Evolutionary conservation across 192 early-diverging fungal genomes (phyloP).

Genomic region (Mortierella antarctica): DNA sequence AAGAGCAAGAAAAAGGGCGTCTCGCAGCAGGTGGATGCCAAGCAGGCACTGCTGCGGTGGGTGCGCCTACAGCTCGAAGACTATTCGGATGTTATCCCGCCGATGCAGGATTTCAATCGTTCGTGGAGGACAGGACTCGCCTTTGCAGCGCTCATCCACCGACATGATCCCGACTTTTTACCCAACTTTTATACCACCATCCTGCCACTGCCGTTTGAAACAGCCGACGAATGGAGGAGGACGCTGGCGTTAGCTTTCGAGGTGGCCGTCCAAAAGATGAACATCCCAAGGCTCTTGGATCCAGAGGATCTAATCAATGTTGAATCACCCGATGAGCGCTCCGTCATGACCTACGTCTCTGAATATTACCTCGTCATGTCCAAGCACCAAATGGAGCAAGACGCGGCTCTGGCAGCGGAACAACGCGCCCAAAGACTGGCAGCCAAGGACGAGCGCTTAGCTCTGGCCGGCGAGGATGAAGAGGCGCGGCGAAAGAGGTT

Average conservation of each 20-base stretch:
- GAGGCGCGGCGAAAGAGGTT: conserved; percentile 19
- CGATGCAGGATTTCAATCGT: conserved; percentile 62
- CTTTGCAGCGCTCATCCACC: conserved; percentile 61
- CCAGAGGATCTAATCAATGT: conserved; percentile 62
- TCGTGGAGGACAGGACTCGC: conserved; percentile 66
- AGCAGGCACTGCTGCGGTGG: conserved; percentile 62
- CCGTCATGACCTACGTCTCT: conserved; percentile 63
- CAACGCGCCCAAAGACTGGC: conserved; percentile 12
- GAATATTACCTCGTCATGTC: conserved; percentile 67
- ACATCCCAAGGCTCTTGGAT: conserved; percentile 53
- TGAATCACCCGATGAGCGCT: conserved; percentile 62
- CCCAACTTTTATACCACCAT: conserved; percentile 55
- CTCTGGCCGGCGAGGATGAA: conserved; percentile 43
- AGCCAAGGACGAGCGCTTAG: conserved; percentile 36
- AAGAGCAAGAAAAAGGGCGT: conserved; percentile 39
- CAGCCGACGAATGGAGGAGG: conserved; percentile 50
- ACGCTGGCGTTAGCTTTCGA: conserved; percentile 56
- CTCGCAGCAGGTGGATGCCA: conserved; percentile 56
- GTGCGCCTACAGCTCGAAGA: conserved; percentile 63
- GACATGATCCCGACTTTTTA: conserved; percentile 57
- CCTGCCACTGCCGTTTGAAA: conserved; percentile 43
- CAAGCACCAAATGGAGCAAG: conserved; percentile 47
- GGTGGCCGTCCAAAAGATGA: conserved; percentile 55
- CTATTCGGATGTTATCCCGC: conserved; percentile 60
- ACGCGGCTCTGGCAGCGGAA: conserved; percentile 30